A percentile compares a stretch with the other conserved stretches of the same genome.
Evolutionary conservation across 2,329 filamentous ascomycete species (phyloP).

Genomic region (Monilinia aucupariae): DNA sequence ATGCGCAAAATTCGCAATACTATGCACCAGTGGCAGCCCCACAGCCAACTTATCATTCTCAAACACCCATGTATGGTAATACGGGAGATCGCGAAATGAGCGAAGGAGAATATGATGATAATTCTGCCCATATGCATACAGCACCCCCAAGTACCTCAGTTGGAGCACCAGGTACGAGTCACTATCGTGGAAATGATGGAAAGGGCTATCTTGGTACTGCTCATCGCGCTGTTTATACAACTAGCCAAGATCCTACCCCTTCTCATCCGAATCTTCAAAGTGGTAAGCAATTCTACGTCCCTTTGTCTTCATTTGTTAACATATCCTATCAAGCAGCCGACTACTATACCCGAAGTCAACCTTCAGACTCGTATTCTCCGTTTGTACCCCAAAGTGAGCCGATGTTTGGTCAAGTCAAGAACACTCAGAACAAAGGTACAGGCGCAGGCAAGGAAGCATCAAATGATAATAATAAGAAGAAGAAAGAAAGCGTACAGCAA

Average conservation of each 20-base stretch:
- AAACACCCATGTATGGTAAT: constrained; percentile 18
- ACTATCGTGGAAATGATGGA: constrained; percentile 33
- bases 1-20: constrained; percentile 24
- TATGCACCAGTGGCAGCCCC: constrained; percentile 13
- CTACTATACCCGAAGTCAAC: constrained; percentile 25
- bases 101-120: constrained; percentile 58
- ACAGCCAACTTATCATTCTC: constrained; percentile 10
- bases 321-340: constrained; percentile 1
- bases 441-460: neutral
- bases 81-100: constrained; percentile 73
- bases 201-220: constrained; percentile 26
- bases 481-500: neutral
- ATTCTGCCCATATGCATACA: constrained; percentile 24
- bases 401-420: constrained; percentile 19
- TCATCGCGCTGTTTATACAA: constrained; percentile 25
- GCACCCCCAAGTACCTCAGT: constrained; percentile 17
- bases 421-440: neutral
- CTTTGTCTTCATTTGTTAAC: neutral
- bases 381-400: constrained; percentile 22
- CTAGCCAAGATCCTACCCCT: constrained; percentile 22
- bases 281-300: constrained; percentile 21
- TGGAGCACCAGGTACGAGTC: constrained; percentile 20
- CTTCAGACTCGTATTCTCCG: constrained; percentile 31
- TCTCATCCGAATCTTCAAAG: constrained; percentile 19
- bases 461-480: neutral